These are phyloP conservation scores for Neoboletus subvelutipes DNA, from an alignment of 768 basidiomycete genomes.

Conservation along the genomic window DNA sequence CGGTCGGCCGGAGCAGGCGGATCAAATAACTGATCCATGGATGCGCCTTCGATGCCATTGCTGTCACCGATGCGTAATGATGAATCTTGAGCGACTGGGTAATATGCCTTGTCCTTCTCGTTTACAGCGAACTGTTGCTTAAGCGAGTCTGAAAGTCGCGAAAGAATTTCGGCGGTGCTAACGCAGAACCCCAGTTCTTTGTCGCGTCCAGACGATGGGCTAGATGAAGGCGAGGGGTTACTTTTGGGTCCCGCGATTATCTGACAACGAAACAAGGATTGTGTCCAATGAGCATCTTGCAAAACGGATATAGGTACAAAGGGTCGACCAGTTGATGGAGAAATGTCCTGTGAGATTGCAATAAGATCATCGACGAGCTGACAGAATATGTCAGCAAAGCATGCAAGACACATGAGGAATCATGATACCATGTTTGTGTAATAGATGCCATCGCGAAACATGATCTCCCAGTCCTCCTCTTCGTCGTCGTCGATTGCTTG, in stretches of 20 bases:
- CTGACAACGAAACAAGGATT: constrained; percentile 62
- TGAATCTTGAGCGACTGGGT: constrained; percentile 64
- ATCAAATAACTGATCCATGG: constrained; percentile 74
- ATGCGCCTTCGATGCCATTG: constrained; percentile 47
- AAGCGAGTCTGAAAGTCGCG: constrained; percentile 27
- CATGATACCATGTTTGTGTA: constrained; percentile 78
- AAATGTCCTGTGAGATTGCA: constrained; percentile 69
- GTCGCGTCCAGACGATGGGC: constrained; percentile 37
- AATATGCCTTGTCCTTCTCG: constrained; percentile 45
- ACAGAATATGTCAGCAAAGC: constrained; percentile 1
- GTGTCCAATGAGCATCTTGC: constrained; percentile 79
- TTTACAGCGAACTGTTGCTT: constrained; percentile 10
- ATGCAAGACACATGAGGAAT: background rate
- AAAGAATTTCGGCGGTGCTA: constrained; percentile 51
- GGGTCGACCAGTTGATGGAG: constrained; percentile 63
- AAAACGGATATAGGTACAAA: constrained; percentile 68
- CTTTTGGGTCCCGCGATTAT: constrained; percentile 43
- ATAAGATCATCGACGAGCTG: constrained; percentile 82
- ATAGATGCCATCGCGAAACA: constrained; percentile 79
- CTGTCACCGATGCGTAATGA: constrained; percentile 76
- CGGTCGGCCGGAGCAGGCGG: constrained; percentile 27
- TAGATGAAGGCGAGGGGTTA: constrained; percentile 34
- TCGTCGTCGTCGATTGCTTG: constrained; percentile 56
- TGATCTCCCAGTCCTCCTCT: constrained; percentile 63
- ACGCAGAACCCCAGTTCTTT: constrained; percentile 71